Percentiles rank a stretch among this genome's conserved stretches.
phyloP scores from a whole-genome alignment of 306 rosid species.

The Cucumis hystrix region DNA sequence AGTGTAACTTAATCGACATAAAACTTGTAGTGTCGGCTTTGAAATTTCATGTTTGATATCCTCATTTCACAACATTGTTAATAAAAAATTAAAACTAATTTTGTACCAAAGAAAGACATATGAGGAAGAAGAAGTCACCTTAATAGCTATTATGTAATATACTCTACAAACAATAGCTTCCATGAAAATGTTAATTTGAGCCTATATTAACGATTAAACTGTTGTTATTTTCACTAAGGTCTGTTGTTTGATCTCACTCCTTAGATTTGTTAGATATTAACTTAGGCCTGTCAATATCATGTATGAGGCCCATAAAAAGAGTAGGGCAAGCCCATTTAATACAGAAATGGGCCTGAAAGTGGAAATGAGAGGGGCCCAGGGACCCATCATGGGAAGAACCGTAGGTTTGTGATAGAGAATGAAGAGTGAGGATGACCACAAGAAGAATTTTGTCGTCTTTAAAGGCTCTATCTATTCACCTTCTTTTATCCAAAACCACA shows the following conservation, averaged over 20 bases:
- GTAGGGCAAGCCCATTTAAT: neutral
- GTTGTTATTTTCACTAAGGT: too few species aligned
- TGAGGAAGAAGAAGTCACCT: too few species aligned
- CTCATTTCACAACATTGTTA: too few species aligned
- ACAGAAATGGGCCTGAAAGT: neutral
- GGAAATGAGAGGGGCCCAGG: neutral
- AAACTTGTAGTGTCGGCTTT: too few species aligned
- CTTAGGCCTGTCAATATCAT: neutral
- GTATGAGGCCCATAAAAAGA: neutral
- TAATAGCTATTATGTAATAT: neutral
- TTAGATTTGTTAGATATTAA: neutral
- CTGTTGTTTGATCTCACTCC: too few species aligned
- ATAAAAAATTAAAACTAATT: too few species aligned
- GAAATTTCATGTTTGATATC: too few species aligned
- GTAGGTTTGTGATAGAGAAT: neutral
- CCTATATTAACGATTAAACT: too few species aligned
- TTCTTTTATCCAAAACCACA: neutral
- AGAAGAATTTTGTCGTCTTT: neutral
- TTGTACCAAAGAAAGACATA: too few species aligned
- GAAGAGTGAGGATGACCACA: neutral
- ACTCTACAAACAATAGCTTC: too few species aligned
- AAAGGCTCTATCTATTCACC: neutral
- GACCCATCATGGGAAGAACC: neutral
- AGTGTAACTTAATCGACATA: too few species aligned
- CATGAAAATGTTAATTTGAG: neutral